Percentiles rank a stretch among this genome's conserved stretches.
Evolutionary conservation across 257 asterid species (phyloP).

Genomic region (Scutellaria galericulata): DNA sequence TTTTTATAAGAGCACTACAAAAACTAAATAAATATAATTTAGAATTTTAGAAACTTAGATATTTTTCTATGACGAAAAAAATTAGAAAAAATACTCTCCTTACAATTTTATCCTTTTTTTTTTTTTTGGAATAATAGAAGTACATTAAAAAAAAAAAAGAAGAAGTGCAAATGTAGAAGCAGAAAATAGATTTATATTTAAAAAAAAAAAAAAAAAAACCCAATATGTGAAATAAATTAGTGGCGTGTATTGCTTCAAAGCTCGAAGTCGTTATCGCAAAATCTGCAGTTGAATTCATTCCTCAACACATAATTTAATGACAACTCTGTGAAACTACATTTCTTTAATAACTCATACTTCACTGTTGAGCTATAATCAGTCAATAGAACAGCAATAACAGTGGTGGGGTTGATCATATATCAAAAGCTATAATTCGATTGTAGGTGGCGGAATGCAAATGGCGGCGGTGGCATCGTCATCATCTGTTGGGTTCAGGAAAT

Average conservation of each 20-base stretch:
- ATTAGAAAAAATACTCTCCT: too few relatives aligned
- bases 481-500: conserved; percentile 40
- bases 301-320: conserved; percentile 39
- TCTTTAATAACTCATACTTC: neutral
- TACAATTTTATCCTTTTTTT: too few relatives aligned
- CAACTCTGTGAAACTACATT: too few relatives aligned
- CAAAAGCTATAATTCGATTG: neutral
- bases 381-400: neutral
- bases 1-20: too few relatives aligned
- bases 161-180: neutral
- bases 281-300: conserved; percentile 38
- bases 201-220: too few relatives aligned
- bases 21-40: too few relatives aligned
- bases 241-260: conserved; percentile 41
- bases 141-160: too few relatives aligned
- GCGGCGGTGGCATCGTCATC: conserved; percentile 58
- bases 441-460: conserved; percentile 35
- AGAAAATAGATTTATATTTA: neutral
- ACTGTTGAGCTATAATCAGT: neutral
- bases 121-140: too few relatives aligned
- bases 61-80: too few relatives aligned
- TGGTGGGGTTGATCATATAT: conserved; percentile 3
- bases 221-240: conserved; percentile 17
- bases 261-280: conserved; percentile 36
- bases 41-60: too few relatives aligned